Conservation (phyloP, 352 stramenopile genomes). For the Globisporangium spinosum region DNA sequence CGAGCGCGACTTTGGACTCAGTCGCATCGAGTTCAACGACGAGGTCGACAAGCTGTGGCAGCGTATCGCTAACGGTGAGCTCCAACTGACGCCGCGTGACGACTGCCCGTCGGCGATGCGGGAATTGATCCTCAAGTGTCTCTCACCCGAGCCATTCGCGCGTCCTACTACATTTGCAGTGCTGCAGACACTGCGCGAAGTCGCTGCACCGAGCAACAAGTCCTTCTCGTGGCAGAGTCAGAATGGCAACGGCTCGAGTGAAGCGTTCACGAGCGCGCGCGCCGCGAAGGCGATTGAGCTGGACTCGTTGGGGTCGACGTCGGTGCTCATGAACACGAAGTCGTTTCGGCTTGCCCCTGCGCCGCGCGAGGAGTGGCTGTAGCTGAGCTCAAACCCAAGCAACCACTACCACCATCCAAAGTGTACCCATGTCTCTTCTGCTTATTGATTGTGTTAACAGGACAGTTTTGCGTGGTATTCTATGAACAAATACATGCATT, state of each 20-base stretch:
- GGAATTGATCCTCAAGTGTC: conserved; percentile 14
- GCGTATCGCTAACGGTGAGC: conserved; percentile 13
- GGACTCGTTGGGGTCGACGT: background rate
- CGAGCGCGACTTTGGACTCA: conserved; percentile 17
- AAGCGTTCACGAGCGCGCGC: background rate
- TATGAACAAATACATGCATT: no score
- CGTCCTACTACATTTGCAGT: conserved; percentile 16
- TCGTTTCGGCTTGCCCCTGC: background rate
- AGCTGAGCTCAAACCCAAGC: background rate
- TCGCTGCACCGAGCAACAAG: background rate
- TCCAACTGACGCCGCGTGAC: background rate
- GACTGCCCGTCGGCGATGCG: conserved; percentile 9
- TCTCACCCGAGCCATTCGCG: conserved; percentile 14
- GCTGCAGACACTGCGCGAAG: conserved; percentile 9
- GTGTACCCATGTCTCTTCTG: background rate
- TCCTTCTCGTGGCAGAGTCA: background rate
- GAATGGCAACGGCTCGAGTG: background rate
- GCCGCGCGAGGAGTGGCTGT: background rate
- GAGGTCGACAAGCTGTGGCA: conserved; percentile 13
- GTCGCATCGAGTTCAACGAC: conserved; percentile 13
- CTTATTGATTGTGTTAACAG: background rate
- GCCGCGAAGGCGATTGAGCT: background rate
- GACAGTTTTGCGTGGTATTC: background rate
- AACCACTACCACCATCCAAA: background rate
- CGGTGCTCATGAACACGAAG: background rate